Evolutionary conservation across 768 basidiomycete genomes (phyloP), one percentile per base, ranked within the genome.

Genomic region (Trametes coccinea): DNA sequence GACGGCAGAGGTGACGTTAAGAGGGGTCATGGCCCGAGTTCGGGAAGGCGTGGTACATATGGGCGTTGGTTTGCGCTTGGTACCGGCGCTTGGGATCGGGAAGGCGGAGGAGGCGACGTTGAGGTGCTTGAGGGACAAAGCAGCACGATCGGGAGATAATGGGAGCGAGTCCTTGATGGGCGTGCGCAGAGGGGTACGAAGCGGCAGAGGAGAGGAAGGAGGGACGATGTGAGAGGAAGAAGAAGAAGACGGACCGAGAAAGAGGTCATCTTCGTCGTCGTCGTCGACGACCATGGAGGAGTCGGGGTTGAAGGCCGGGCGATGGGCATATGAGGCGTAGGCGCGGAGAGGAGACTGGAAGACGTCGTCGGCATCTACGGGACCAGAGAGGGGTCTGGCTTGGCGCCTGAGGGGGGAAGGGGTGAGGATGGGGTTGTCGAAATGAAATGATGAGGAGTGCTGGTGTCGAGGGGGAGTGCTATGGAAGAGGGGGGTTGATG

Each of bases 11-110:
- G 79, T 75, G 46, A 77, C 76, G 45, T 69, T 69, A 51, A 75
- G 67, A 16, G 79, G 78, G 3, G 80, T 78, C 13, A 77, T 69
- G 52, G 59, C 74, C 39, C 81, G 79, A 13, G 77, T 78, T 17
- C 81, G 81, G 9, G 85, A 78, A 4, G 88, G 88, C 9, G 87
- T 89, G 33, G 67, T 53, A 75, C 63, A 85, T 65, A 73, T 79
- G 53, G 74, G 75, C 47, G 76, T 78, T 5, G 86, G 85, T 71
- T 89, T 90, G 68, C 88, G 85, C 72, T 90, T 90, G 1, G 82
- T 84, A 43, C 87, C 86, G 13, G 56, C 54, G 11, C 69, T 57
- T 0, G 69, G 48, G 0, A 63, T 46, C 5, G 62, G 17, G 37
- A 58, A 48, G 0, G 64, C 50, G 16, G 66, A 1, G 61, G 17